Conservation (phyloP, 208 protist species). For the Leishmania aethiopica region DNA sequence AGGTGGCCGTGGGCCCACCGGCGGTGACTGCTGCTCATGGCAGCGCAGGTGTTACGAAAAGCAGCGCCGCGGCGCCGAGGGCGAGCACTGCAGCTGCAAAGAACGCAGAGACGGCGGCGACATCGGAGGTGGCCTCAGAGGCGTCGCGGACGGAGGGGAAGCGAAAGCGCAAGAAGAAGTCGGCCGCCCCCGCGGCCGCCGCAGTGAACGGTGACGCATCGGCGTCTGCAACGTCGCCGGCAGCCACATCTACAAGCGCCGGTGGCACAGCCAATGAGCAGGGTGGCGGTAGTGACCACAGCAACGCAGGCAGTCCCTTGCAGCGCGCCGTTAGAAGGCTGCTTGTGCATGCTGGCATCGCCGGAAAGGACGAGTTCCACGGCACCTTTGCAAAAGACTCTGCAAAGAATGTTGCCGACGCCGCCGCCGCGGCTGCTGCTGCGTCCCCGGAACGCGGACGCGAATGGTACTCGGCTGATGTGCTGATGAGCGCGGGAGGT, state of each 20-base stretch:
- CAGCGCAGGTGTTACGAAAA: background rate
- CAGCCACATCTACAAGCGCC: background rate
- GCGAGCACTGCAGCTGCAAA: background rate
- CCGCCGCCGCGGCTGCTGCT: background rate
- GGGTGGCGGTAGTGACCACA: background rate
- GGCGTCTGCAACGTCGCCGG: background rate
- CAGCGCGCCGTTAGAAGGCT: constrained; percentile 26
- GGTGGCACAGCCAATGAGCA: background rate
- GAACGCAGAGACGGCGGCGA: no score
- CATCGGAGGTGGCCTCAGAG: background rate
- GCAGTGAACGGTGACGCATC: constrained; percentile 2
- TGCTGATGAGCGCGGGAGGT: constrained; percentile 14
- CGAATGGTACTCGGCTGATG: constrained; percentile 14
- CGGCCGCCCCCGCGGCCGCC: background rate
- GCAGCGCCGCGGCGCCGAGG: background rate
- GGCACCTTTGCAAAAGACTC: constrained; percentile 1
- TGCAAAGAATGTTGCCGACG: background rate
- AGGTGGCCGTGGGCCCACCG: background rate
- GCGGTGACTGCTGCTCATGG: background rate
- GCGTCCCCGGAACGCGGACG: background rate
- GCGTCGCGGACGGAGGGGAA: constrained; percentile 9
- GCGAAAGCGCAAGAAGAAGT: constrained; percentile 23
- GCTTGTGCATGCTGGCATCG: constrained; percentile 22
- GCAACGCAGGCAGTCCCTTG: background rate
- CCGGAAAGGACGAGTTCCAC: constrained; percentile 3